Evolutionary conservation across 495 filamentous ascomycete species (phyloP), one percentile per base, ranked within the genome.

Genomic region (Penicillium paxilli): DNA sequence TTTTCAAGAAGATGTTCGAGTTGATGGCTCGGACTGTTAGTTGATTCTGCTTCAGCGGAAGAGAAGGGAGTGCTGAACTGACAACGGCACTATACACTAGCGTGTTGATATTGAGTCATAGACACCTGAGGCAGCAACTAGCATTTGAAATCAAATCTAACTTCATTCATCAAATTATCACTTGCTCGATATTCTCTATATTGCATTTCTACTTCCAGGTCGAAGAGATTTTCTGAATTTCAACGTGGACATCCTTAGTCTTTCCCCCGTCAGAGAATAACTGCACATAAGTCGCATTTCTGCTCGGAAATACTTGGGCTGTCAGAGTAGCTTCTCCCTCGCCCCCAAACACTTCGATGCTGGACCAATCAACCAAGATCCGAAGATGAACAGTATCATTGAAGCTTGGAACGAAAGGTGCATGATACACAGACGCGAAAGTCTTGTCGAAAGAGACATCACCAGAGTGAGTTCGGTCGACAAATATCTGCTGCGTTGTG

Each of bases 321-420:
- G 71, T 70, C 19, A 74, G 3, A 9, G 63, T 63, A n/a, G 64
- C 50, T 37, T 74, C 67, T 1, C 71, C 69, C 22, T 57, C 23
- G 1, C 68, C 69, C 0, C 64, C 69, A 28, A 74, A 70, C 1
- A 73, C 61, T 38, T 72, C 69, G 23, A 74, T 64, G 19, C 60
- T 63, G 21, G 67, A 68, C 63, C 68, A 65, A 55, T 74, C 69
- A 3, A 73, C 57, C 28, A 67, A 58, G 17, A 73, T 55, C 8
- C 58, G 52, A 38, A 74, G 23, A 2, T 53, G 45, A 10, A 74
- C 49, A 2, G 23, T 61, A 8, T 62, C 63, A 35, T 63, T 44
- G 1, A 25, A 17, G 19, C 23, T 17, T 2, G 62, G 48, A 7
- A 44, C 22, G 28, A 68, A 55, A 3, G 64, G 64, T 10, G 61